Percentiles rank a stretch among this genome's conserved stretches.
Evolutionary conservation across 352 stramenopile species (phyloP).

Genomic region (Phytophthora macrochlamydospora): DNA sequence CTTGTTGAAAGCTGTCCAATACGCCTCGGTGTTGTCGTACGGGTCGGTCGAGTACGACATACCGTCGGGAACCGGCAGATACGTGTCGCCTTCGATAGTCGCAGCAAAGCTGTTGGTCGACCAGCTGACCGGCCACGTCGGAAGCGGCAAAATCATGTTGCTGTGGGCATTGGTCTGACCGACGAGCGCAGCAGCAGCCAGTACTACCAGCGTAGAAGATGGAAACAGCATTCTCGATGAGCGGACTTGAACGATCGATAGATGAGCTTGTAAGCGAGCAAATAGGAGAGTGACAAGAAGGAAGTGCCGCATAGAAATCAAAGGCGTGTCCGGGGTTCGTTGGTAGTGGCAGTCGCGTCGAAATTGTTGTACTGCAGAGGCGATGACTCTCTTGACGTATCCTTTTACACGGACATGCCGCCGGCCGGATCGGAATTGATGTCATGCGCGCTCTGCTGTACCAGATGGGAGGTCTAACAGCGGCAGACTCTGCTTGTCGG

Average conservation of each 20-base stretch:
- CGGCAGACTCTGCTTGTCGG: too few relatives aligned
- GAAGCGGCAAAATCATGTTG: constrained; percentile 37
- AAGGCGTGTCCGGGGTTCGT: not conserved
- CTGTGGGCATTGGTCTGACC: constrained; percentile 17
- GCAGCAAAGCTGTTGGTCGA: constrained; percentile 35
- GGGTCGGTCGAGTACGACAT: constrained; percentile 34
- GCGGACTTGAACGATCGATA: not conserved
- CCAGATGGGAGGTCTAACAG: constrained; percentile 3
- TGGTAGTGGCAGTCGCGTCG: too few relatives aligned
- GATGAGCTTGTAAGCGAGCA: constrained; percentile 1
- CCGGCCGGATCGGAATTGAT: constrained; percentile 12
- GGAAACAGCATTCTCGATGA: constrained; percentile 21
- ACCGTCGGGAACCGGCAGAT: constrained; percentile 30
- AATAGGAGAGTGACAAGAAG: constrained; percentile 10
- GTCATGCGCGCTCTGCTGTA: not conserved
- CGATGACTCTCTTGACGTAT: not conserved
- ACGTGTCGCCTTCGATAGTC: constrained; percentile 37
- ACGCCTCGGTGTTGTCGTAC: constrained; percentile 28
- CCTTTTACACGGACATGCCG: not conserved
- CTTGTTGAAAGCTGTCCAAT: constrained; percentile 30
- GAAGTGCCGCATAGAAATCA: not conserved
- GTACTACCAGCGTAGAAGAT: constrained; percentile 1
- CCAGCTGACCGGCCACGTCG: constrained; percentile 31
- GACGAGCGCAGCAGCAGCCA: constrained; percentile 9
- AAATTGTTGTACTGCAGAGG: not conserved